phyloP scores from a whole-genome alignment of 345 rosid genomes.

The Camelina laxa region DNA sequence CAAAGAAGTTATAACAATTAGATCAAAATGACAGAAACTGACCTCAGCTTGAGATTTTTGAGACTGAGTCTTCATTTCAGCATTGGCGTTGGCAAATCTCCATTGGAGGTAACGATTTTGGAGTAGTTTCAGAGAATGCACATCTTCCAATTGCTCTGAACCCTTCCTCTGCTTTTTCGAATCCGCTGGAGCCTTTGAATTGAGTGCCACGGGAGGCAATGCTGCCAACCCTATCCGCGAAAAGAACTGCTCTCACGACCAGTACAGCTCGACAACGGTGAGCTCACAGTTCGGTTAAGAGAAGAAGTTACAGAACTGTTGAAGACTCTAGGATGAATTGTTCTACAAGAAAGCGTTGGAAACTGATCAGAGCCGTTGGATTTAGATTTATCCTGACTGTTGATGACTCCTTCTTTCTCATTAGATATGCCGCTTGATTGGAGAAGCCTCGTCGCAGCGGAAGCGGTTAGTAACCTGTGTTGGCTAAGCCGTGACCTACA shows the following conservation, averaged over 20 bases:
- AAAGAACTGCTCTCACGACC: background rate
- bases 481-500: conserved; percentile 20
- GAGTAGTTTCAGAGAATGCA: conserved; percentile 59
- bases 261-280: background rate
- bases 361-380: conserved; percentile 23
- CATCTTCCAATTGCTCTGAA: conserved; percentile 59
- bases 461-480: conserved; percentile 16
- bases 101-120: conserved; percentile 73
- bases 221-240: conserved; percentile 47
- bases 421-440: conserved; percentile 52
- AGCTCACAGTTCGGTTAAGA: conserved; percentile 10
- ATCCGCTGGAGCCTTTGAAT: conserved; percentile 44
- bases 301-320: conserved; percentile 15
- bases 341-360: conserved; percentile 14
- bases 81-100: conserved; percentile 78
- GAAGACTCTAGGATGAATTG: conserved; percentile 3
- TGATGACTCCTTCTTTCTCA: conserved; percentile 3
- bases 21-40: background rate
- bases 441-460: conserved; percentile 62
- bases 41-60: conserved; percentile 70
- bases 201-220: conserved; percentile 58
- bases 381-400: background rate
- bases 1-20: no score
- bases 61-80: conserved; percentile 49
- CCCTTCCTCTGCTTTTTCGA: conserved; percentile 54